Evolutionary conservation across 2,329 filamentous ascomycete species (phyloP).

Genomic region (Penicillium sp.): DNA sequence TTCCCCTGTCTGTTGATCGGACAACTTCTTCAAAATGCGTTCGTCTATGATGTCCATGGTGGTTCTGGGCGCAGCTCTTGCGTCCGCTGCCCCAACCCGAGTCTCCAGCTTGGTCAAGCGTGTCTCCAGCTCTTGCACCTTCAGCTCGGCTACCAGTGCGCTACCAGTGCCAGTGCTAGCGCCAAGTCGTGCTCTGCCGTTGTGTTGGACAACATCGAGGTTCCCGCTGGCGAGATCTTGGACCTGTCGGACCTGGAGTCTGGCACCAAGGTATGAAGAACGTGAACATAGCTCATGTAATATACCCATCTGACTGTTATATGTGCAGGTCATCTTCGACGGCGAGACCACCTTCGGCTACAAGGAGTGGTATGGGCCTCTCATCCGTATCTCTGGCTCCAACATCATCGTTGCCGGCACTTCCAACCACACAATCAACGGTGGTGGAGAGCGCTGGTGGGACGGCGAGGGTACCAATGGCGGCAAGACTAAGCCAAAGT

Average conservation of each 20-base stretch:
- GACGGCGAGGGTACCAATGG: slow-evolving; percentile 58
- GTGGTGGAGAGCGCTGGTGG: background rate
- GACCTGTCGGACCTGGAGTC: background rate
- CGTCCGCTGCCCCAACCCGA: background rate
- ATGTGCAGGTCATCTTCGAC: background rate
- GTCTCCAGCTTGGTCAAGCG: background rate
- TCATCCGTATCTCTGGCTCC: background rate
- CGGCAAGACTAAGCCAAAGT: slow-evolving; percentile 65
- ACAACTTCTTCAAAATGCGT: background rate
- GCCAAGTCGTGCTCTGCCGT: background rate
- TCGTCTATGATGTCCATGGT: background rate
- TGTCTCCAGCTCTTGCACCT: background rate
- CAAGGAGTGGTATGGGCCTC: background rate
- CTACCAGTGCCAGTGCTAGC: background rate
- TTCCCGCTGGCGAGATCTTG: background rate
- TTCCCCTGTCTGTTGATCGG: background rate
- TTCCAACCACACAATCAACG: background rate
- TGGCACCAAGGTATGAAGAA: background rate
- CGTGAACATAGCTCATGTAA: background rate
- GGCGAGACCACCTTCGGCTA: background rate
- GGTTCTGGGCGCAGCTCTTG: background rate
- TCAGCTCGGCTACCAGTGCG: background rate
- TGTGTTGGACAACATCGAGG: background rate
- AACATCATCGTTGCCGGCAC: background rate
- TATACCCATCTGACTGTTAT: background rate